Evolutionary conservation across 108 stramenopile genomes (phyloP).

Genomic region (Cylindrotheca fusiformis): DNA sequence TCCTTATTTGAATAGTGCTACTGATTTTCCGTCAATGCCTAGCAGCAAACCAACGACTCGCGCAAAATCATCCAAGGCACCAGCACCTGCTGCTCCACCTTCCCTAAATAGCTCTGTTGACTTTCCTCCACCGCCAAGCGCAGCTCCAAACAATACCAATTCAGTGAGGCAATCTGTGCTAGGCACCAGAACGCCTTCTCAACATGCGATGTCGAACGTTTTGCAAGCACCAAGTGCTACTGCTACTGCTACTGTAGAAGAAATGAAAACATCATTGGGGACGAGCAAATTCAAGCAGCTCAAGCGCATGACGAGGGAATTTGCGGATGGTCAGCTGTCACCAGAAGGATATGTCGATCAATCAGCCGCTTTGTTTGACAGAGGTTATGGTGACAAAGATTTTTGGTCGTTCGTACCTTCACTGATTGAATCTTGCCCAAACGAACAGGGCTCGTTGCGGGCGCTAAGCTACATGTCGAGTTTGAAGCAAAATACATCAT

Average conservation of each 20-base stretch:
- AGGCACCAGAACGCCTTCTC: constrained; percentile 36
- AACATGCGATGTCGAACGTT: constrained; percentile 37
- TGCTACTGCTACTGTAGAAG: constrained; percentile 55
- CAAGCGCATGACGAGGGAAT: constrained; percentile 61
- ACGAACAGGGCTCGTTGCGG: constrained; percentile 29
- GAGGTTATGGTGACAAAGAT: constrained; percentile 51
- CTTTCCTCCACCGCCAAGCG: constrained; percentile 48
- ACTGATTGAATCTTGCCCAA: constrained; percentile 74
- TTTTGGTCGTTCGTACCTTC: constrained; percentile 67
- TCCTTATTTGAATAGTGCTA: constrained; percentile 16
- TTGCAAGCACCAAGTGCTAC: constrained; percentile 46
- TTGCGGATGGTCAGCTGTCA: constrained; percentile 44
- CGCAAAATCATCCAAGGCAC: constrained; percentile 7
- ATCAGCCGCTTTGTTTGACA: constrained; percentile 67
- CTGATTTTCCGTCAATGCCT: constrained; percentile 21
- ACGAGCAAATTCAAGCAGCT: constrained; percentile 72
- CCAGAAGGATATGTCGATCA: constrained; percentile 75
- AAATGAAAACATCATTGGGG: constrained; percentile 69
- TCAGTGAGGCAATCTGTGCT: constrained; percentile 22
- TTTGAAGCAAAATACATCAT: constrained; percentile 30
- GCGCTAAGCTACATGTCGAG: constrained; percentile 57
- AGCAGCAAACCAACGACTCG: not conserved
- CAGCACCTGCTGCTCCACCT: constrained; percentile 17
- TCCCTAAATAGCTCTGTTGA: constrained; percentile 30
- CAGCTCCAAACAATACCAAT: constrained; percentile 21